phyloP scores from a whole-genome alignment of 2,329 filamentous ascomycete species.

The Epichloe sylvatica region DNA sequence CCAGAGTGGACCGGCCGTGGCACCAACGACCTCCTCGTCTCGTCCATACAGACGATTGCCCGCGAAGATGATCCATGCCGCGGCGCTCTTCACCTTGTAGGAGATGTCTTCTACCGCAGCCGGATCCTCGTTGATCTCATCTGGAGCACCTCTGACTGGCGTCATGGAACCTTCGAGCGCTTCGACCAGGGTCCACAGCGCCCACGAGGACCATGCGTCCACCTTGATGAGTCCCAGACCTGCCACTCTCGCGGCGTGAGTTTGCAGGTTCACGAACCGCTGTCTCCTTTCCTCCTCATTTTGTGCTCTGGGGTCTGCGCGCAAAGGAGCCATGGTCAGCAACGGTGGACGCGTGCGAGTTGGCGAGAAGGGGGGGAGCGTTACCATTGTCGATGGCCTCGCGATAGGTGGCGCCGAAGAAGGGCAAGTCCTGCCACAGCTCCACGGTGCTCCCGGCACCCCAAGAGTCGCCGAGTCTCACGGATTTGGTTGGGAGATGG shows the following conservation, averaged over 20 bases:
- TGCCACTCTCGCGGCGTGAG: slow-evolving; percentile 6
- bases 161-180: slow-evolving; percentile 8
- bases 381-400: slow-evolving; percentile 4
- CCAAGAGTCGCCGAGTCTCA: slow-evolving; percentile 1
- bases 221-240: not conserved
- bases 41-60: slow-evolving; percentile 6
- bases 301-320: not conserved
- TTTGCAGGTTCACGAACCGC: slow-evolving; percentile 4
- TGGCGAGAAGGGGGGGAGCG: too few species aligned
- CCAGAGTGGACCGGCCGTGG: slow-evolving; percentile 10
- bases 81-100: slow-evolving; percentile 4
- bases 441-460: slow-evolving; percentile 1
- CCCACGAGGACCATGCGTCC: slow-evolving; percentile 3
- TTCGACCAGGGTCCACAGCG: slow-evolving; percentile 8
- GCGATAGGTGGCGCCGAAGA: slow-evolving; percentile 4
- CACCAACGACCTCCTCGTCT: slow-evolving; percentile 6
- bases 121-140: slow-evolving; percentile 7
- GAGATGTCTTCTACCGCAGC: not conserved
- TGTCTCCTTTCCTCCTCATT: not conserved
- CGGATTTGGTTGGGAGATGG: not conserved
- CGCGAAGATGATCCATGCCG: slow-evolving; percentile 5
- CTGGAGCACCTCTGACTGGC: slow-evolving; percentile 6
- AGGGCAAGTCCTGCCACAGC: slow-evolving; percentile 3
- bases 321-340: not conserved
- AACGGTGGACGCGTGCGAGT: not conserved